Evolutionary conservation across 2,329 filamentous ascomycete genomes (phyloP).

Genomic region (Escovopsis weberi): DNA sequence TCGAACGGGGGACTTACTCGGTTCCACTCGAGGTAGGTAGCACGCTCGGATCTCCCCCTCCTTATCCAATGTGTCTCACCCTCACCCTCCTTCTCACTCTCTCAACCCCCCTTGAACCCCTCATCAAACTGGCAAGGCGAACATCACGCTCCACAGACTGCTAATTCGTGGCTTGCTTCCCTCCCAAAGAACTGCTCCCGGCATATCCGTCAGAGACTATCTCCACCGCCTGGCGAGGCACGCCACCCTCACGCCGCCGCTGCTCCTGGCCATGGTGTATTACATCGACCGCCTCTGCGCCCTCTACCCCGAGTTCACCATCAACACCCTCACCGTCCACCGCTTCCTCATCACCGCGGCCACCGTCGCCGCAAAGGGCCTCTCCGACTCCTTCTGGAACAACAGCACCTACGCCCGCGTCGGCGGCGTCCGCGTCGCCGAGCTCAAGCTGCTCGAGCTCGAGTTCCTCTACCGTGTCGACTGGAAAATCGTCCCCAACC

Average conservation of each 20-base stretch:
- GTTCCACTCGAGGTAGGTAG: constrained; percentile 73
- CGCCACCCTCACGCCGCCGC: constrained; percentile 80
- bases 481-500: constrained; percentile 94
- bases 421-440: constrained; percentile 78
- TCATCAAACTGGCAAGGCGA: too few relatives aligned
- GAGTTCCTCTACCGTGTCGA: constrained; percentile 87
- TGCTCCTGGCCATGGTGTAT: constrained; percentile 97
- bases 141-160: too few relatives aligned
- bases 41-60: not conserved
- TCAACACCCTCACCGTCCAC: constrained; percentile 91
- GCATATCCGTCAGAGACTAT: constrained; percentile 90
- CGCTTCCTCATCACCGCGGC: constrained; percentile 93
- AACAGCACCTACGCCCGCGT: constrained; percentile 93
- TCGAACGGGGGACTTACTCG: constrained; percentile 71
- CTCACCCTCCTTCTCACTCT: constrained; percentile 1
- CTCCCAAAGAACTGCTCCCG: constrained; percentile 44
- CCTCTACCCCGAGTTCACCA: constrained; percentile 86
- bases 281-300: constrained; percentile 94
- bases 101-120: too few relatives aligned
- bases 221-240: constrained; percentile 85
- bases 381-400: constrained; percentile 97
- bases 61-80: too few relatives aligned
- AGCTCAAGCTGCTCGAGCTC: constrained; percentile 80
- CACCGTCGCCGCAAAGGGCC: constrained; percentile 87
- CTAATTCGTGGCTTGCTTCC: too few relatives aligned